A percentile compares a stretch with the other conserved stretches of the same genome.
Evolutionary conservation across 1,284 basidiomycete genomes (phyloP).

Genomic region (Coniophora puteana): DNA sequence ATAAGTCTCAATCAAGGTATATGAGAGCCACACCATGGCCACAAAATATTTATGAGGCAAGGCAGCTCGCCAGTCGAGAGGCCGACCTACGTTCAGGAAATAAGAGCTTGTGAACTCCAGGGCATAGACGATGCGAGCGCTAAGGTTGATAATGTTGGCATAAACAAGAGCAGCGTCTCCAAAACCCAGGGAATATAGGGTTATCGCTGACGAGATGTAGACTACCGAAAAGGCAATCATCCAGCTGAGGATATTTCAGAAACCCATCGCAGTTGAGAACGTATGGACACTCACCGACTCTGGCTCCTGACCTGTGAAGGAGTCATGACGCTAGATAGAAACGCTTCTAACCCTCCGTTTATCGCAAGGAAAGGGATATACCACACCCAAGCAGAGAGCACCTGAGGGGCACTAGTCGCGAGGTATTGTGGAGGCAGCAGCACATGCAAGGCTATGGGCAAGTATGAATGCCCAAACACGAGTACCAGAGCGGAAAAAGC

Average conservation of each 20-base stretch:
- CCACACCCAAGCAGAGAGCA: constrained; percentile 76
- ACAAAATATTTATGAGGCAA: too few species aligned
- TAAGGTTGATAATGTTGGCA: constrained; percentile 69
- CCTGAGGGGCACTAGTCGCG: constrained; percentile 66
- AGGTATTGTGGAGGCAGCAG: constrained; percentile 74
- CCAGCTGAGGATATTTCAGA: constrained; percentile 39
- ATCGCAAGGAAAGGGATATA: constrained; percentile 86
- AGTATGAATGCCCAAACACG: constrained; percentile 71
- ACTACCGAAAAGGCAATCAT: constrained; percentile 64
- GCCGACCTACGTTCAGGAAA: too few species aligned
- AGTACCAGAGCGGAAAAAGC: constrained; percentile 71
- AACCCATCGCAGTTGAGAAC: constrained; percentile 3
- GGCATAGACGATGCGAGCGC: constrained; percentile 54
- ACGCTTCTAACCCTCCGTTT: constrained; percentile 89
- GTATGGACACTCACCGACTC: constrained; percentile 43
- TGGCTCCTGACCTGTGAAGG: constrained; percentile 61
- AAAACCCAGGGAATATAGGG: constrained; percentile 44
- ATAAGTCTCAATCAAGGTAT: too few species aligned
- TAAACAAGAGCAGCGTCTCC: constrained; percentile 74
- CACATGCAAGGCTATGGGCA: constrained; percentile 64
- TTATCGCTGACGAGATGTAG: constrained; percentile 54
- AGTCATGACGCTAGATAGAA: constrained; percentile 76
- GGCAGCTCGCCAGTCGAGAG: too few species aligned
- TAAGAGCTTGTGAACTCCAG: constrained; percentile 33
- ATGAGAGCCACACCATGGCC: too few species aligned